phyloP scores from a whole-genome alignment of 495 filamentous ascomycete genomes.

The Pyrenopolyporus hunteri region DNA sequence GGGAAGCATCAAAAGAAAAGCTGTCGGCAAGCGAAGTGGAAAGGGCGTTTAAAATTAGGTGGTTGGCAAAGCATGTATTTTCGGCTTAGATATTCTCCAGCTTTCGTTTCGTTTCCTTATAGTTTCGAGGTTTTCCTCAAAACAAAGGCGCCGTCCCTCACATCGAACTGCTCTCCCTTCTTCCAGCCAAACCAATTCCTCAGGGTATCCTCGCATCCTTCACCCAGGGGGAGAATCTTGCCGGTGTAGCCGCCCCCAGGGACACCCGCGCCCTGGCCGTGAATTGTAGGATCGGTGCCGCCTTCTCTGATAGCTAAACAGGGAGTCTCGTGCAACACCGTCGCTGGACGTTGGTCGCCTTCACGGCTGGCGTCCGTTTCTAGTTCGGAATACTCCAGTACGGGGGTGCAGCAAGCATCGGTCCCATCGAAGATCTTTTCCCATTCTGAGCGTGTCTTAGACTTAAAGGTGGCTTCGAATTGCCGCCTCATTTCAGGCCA shows the following conservation, averaged over 20 bases:
- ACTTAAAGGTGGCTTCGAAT: conserved; percentile 69
- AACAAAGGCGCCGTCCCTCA: conserved; percentile 65
- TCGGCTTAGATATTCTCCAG: conserved; percentile 2
- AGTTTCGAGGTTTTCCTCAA: conserved; percentile 58
- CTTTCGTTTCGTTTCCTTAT: conserved; percentile 40
- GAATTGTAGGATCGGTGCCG: conserved; percentile 37
- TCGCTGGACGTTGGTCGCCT: conserved; percentile 77
- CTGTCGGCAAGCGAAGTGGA: not conserved
- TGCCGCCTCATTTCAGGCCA: conserved; percentile 69
- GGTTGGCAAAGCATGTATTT: conserved; percentile 6
- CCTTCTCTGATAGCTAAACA: conserved; percentile 57
- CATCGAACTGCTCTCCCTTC: conserved; percentile 69
- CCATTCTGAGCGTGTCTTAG: conserved; percentile 81
- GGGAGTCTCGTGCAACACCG: conserved; percentile 71
- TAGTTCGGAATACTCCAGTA: conserved; percentile 76
- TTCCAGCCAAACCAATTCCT: conserved; percentile 80
- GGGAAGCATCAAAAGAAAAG: not conserved
- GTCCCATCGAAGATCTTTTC: conserved; percentile 83
- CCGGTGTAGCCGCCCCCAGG: conserved; percentile 69
- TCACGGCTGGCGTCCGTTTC: conserved; percentile 58
- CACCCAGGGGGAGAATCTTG: conserved; percentile 63
- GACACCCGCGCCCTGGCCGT: conserved; percentile 57
- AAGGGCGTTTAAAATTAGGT: conserved; percentile 7
- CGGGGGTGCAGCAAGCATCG: conserved; percentile 90
- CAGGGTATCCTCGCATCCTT: conserved; percentile 73